Evolutionary conservation across 192 early-diverging fungal genomes (phyloP), one percentile per base, ranked within the genome.

Genomic region (Coemansia aciculifera): DNA sequence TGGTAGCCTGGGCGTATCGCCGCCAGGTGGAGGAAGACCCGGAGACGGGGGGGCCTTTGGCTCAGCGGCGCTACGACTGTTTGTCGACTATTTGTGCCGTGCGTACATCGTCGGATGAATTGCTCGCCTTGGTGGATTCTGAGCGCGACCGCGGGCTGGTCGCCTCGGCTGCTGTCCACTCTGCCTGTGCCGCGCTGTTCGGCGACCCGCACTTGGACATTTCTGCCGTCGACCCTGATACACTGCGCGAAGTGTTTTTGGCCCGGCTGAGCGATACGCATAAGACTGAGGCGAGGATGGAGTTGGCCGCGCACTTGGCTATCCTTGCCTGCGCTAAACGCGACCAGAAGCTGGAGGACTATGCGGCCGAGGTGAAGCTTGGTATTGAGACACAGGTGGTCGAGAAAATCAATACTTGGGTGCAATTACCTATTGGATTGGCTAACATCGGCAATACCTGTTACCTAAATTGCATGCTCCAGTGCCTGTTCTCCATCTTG

Each of bases 371-470:
- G 17, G 61, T 71, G 17, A 60, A 60, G 36, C 34, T 38, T 3
- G n/a, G 19, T 1, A 38, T 38, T 23, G 59, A 60, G 36, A 36
- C 59, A 0, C 59, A 36, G 7, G 56, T 59, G 7, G 32, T 36
- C 1, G 59, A 37, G 36, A 77, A 57, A 21, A 49, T 79, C 39
- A 72, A 70, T 32, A 63, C 73, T 3, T 75, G 62, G 66, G 61
- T 44, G 61, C 71, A 81, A 56, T 85, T 86, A 36, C 92, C 92
- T 6, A 85, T 89, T 0, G 93, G 92, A 6, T 84, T 92, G 40
- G 78, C 84, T 29, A 95, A 95, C 59, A 91, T 93, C 72, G 93
- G 92, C 42, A 93, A 92, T 49, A 96, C 94, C 0, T 96, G 94
- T 75, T 96, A 96, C 69, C 81, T 96, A 17, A 96, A 94, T 72